Evolutionary conservation across 768 basidiomycete genomes (phyloP).

Genomic region (Botryobasidium botryosum): DNA sequence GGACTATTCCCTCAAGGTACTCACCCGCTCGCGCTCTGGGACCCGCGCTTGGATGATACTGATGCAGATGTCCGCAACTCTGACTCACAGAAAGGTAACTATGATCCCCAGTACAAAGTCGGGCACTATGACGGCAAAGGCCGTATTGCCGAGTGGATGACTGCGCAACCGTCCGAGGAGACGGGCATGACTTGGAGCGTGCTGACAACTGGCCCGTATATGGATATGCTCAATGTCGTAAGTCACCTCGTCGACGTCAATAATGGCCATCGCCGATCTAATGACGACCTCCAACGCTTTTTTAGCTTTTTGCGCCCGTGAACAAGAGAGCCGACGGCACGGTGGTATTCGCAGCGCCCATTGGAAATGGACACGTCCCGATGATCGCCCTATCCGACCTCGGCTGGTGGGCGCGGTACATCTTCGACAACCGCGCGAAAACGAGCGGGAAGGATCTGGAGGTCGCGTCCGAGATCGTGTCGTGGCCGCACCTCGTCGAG

Average conservation of each 20-base stretch:
- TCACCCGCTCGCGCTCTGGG: no score
- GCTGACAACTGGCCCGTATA: slow-evolving; percentile 26
- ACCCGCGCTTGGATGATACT: no score
- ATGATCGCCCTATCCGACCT: slow-evolving; percentile 27
- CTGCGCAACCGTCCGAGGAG: slow-evolving; percentile 21
- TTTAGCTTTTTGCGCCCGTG: slow-evolving; percentile 22
- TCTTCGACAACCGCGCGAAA: slow-evolving; percentile 22
- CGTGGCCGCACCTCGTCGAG: slow-evolving; percentile 23
- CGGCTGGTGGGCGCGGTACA: slow-evolving; percentile 27
- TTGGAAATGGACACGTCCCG: slow-evolving; percentile 23
- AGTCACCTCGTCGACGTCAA: slow-evolving; percentile 6
- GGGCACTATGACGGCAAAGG: slow-evolving; percentile 30
- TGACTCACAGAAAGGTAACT: slow-evolving; percentile 3
- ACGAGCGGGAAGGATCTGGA: slow-evolving; percentile 24
- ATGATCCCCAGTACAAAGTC: slow-evolving; percentile 20
- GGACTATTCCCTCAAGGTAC: slow-evolving; percentile 27
- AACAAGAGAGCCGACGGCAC: slow-evolving; percentile 26
- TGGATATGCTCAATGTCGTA: slow-evolving; percentile 28
- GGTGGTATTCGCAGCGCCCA: slow-evolving; percentile 24
- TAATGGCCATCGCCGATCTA: background rate
- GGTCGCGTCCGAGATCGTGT: slow-evolving; percentile 24
- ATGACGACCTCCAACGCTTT: background rate
- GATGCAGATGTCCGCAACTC: no score
- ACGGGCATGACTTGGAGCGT: slow-evolving; percentile 22
- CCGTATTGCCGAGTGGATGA: slow-evolving; percentile 24